Conservation (phyloP, 495 filamentous ascomycete species). For the Chaetomidium leptoderma region DNA sequence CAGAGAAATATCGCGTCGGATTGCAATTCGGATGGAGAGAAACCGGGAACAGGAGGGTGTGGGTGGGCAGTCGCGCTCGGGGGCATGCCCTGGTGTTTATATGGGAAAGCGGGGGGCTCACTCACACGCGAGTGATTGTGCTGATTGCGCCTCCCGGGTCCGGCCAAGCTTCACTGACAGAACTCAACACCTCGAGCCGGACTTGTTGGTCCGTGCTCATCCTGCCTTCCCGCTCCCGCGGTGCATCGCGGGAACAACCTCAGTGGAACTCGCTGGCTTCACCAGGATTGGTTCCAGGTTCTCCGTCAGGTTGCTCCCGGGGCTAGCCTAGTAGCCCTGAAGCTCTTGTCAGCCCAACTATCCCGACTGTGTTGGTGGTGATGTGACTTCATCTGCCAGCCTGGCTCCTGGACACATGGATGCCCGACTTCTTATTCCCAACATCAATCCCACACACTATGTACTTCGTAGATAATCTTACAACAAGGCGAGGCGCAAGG, state of each 20-base stretch:
- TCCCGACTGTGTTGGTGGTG: too few relatives aligned
- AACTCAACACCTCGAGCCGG: too few relatives aligned
- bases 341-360: conserved; percentile 3
- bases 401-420: not conserved
- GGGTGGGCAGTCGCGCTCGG: conserved; percentile 43
- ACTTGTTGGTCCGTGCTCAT: conserved; percentile 1
- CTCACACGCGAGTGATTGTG: conserved; percentile 35
- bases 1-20: conserved; percentile 11
- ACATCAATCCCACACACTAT: too few relatives aligned
- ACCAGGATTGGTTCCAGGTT: too few relatives aligned
- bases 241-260: not conserved
- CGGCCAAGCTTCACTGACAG: too few relatives aligned
- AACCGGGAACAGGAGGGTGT: conserved; percentile 39
- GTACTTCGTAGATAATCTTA: too few relatives aligned
- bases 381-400: not conserved
- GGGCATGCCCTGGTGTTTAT: conserved; percentile 46
- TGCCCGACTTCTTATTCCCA: not conserved
- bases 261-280: too few relatives aligned
- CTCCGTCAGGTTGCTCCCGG: not conserved
- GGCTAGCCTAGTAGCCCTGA: not conserved
- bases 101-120: conserved; percentile 41
- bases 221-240: too few relatives aligned
- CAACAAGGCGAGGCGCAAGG: too few relatives aligned
- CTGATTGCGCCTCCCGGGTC: conserved; percentile 1
- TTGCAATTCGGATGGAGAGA: conserved; percentile 24